Percentiles rank a stretch among this genome's conserved stretches.
phyloP scores from a whole-genome alignment of 768 basidiomycete genomes.

The Leccinum uliginosum region DNA sequence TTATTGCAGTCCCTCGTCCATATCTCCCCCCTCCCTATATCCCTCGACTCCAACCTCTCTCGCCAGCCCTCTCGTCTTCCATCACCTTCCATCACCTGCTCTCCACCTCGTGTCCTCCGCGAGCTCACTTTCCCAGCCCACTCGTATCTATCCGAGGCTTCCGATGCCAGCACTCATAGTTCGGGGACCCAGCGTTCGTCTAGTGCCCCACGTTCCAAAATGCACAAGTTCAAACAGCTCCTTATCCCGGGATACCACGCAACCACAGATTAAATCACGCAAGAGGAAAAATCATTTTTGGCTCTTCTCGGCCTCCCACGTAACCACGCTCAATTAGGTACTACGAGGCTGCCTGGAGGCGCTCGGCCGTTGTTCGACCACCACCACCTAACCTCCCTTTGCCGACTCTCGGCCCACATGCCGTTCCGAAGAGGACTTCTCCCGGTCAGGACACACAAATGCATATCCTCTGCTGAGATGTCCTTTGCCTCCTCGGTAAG shows the following conservation, averaged over 20 bases:
- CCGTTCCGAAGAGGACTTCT: slow-evolving; percentile 38
- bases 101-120: slow-evolving; percentile 34
- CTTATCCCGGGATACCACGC: slow-evolving; percentile 16
- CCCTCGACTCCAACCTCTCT: slow-evolving; percentile 41
- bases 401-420: slow-evolving; percentile 23
- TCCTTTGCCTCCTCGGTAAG: slow-evolving; percentile 41
- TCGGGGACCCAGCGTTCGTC: slow-evolving; percentile 1
- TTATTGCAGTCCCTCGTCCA: slow-evolving; percentile 70
- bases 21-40: slow-evolving; percentile 47
- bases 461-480: slow-evolving; percentile 39
- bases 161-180: slow-evolving; percentile 7
- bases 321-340: slow-evolving; percentile 43
- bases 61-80: slow-evolving; percentile 21
- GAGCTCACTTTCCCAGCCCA: slow-evolving; percentile 76
- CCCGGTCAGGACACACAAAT: slow-evolving; percentile 34
- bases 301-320: slow-evolving; percentile 32
- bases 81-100: slow-evolving; percentile 11
- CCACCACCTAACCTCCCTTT: slow-evolving; percentile 11
- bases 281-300: slow-evolving; percentile 37
- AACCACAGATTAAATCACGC: slow-evolving; percentile 13
- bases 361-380: slow-evolving; percentile 18
- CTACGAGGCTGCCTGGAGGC: slow-evolving; percentile 50
- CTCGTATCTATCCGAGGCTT: slow-evolving; percentile 40
- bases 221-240: slow-evolving; percentile 13
- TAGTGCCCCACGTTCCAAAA: slow-evolving; percentile 3